Evolutionary conservation across 495 filamentous ascomycete genomes (phyloP).

Genomic region (Penicillium samsonianum): DNA sequence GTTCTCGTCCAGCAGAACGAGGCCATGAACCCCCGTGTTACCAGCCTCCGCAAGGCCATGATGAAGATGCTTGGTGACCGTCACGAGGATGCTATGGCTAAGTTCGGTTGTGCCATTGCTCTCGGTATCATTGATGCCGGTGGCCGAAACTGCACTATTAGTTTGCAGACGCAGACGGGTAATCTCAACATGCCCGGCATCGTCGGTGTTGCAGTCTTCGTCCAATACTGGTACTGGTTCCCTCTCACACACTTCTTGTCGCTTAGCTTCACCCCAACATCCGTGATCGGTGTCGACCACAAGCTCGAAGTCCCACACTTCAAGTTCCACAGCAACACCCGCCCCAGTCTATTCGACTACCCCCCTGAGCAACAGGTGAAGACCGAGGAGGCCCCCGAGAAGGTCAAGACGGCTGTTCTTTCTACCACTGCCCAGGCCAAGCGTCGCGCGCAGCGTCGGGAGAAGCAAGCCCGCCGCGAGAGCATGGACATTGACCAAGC

Average conservation of each 20-base stretch:
- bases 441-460: constrained; percentile 77
- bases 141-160: constrained; percentile 97
- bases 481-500: constrained; percentile 87
- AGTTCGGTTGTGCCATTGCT: constrained; percentile 92
- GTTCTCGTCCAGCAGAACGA: constrained; percentile 98
- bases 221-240: constrained; percentile 99
- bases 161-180: constrained; percentile 94
- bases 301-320: constrained; percentile 93
- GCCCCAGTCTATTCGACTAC: constrained; percentile 96
- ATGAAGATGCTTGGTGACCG: constrained; percentile 91
- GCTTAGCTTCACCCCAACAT: constrained; percentile 88
- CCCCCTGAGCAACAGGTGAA: constrained; percentile 95
- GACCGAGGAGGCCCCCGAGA: constrained; percentile 86
- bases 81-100: constrained; percentile 99
- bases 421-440: constrained; percentile 97
- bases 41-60: constrained; percentile 76
- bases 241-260: constrained; percentile 97
- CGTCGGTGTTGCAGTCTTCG: constrained; percentile 97
- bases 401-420: constrained; percentile 93
- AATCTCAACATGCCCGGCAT: constrained; percentile 98
- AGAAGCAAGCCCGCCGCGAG: constrained; percentile 69
- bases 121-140: constrained; percentile 98
- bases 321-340: constrained; percentile 92
- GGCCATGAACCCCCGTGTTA: constrained; percentile 89
- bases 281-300: constrained; percentile 90